phyloP scores from a whole-genome alignment of 352 stramenopile species.

The Globisporangium megalacanthum region DNA sequence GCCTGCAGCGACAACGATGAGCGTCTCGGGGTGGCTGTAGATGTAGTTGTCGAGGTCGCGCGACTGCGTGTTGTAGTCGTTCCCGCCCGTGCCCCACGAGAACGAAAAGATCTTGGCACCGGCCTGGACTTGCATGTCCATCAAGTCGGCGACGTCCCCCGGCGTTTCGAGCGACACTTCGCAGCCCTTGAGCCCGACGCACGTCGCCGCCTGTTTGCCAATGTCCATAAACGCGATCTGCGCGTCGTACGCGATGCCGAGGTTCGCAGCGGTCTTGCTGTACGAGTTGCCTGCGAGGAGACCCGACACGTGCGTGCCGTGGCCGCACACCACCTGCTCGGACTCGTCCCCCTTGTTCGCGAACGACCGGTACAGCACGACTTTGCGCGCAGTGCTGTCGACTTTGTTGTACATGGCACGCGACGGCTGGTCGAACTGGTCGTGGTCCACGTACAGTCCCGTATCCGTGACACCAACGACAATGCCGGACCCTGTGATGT shows the following conservation, averaged over 20 bases:
- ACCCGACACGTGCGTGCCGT: constrained; percentile 86
- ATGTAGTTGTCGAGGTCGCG: constrained; percentile 79
- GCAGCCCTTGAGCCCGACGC: constrained; percentile 39
- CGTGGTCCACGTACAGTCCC: constrained; percentile 71
- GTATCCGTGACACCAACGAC: constrained; percentile 74
- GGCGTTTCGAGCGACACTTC: constrained; percentile 65
- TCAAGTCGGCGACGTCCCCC: constrained; percentile 49
- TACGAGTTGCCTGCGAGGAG: constrained; percentile 67
- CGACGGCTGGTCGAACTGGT: constrained; percentile 67
- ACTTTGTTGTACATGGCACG: constrained; percentile 48
- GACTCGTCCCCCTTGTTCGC: constrained; percentile 67
- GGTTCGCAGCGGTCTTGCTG: constrained; percentile 24
- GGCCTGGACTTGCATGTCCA: constrained; percentile 60
- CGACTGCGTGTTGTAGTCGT: constrained; percentile 78
- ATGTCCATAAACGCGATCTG: constrained; percentile 90
- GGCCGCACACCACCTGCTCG: constrained; percentile 55
- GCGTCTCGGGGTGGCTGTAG: constrained; percentile 78
- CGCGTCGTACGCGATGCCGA: constrained; percentile 73
- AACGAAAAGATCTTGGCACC: constrained; percentile 82
- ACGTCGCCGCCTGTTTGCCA: constrained; percentile 41
- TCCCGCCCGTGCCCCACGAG: constrained; percentile 73
- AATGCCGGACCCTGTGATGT: constrained; percentile 59
- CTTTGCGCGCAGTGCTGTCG: constrained; percentile 58
- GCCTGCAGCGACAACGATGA: constrained; percentile 85
- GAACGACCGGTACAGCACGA: constrained; percentile 80